phyloP scores from a whole-genome alignment of 306 rosid species.

The Pueraria montana region DNA sequence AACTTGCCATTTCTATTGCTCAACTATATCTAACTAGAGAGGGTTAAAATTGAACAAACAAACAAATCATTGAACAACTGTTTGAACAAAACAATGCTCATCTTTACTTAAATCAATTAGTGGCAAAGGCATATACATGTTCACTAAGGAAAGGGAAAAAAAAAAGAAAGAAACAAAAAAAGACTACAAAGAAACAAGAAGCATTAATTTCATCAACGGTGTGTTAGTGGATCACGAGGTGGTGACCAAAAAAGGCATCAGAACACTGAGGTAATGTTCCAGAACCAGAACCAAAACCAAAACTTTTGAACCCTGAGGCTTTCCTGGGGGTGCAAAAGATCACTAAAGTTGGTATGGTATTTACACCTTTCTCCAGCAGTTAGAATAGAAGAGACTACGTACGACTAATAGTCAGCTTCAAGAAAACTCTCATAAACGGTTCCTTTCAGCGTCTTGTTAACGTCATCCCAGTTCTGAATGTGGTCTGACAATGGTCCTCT shows the following conservation, averaged over 20 bases:
- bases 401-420: constrained; percentile 63
- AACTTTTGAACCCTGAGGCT: constrained; percentile 40
- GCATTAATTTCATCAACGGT: constrained; percentile 47
- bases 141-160: background rate
- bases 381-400: constrained; percentile 41
- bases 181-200: constrained; percentile 11
- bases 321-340: constrained; percentile 47
- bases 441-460: constrained; percentile 70
- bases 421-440: constrained; percentile 82
- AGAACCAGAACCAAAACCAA: constrained; percentile 22
- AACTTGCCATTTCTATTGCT: background rate
- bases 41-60: background rate
- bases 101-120: constrained; percentile 45
- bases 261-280: constrained; percentile 46
- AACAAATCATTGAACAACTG: background rate
- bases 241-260: constrained; percentile 9
- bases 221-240: constrained; percentile 51
- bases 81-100: constrained; percentile 42
- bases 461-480: constrained; percentile 88
- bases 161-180: background rate
- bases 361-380: constrained; percentile 59
- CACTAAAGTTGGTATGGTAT: constrained; percentile 54
- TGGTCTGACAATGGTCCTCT: constrained; percentile 76
- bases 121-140: constrained; percentile 57
- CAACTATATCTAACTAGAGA: background rate